Evolutionary conservation across 1,139 yeast species (phyloP).

Genomic region (Saccharomyces hybrid): DNA sequence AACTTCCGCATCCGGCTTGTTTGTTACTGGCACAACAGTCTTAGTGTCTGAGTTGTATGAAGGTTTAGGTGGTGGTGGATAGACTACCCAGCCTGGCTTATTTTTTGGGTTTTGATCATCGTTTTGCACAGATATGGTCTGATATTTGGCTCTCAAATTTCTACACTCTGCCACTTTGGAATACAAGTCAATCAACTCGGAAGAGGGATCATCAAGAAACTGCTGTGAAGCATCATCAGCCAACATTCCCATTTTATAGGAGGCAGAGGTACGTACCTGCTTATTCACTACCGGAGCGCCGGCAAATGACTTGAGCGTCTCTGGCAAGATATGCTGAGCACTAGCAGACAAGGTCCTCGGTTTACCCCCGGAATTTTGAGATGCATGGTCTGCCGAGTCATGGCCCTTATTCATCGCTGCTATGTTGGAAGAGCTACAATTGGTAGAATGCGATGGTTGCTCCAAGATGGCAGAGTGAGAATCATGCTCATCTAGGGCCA

Average conservation of each 20-base stretch:
- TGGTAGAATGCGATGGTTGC: conserved; percentile 11
- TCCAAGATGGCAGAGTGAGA: conserved; percentile 12
- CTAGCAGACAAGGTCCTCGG: conserved; percentile 24
- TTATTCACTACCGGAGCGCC: conserved; percentile 7
- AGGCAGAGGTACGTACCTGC: conserved; percentile 13
- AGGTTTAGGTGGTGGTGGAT: conserved; percentile 93
- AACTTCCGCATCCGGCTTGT: conserved; percentile 39
- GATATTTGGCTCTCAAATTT: conserved; percentile 70
- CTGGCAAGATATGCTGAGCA: conserved; percentile 27
- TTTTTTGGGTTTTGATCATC: conserved; percentile 82
- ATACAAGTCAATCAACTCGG: conserved; percentile 64
- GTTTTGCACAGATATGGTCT: conserved; percentile 60
- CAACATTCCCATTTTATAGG: conserved; percentile 45
- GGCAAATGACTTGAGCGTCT: conserved; percentile 16
- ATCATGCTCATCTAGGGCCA: conserved; percentile 23
- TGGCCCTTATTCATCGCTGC: background rate
- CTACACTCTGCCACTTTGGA: conserved; percentile 65
- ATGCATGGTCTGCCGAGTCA: background rate
- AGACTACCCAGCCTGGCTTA: conserved; percentile 57
- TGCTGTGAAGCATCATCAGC: conserved; percentile 62
- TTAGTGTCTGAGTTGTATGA: conserved; percentile 71
- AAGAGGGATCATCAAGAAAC: conserved; percentile 54
- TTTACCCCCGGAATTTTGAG: conserved; percentile 4
- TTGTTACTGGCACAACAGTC: conserved; percentile 38
- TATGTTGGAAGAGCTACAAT: background rate